Conservation (phyloP, 2,329 filamentous ascomycete genomes). For the Microsporum canis region DNA sequence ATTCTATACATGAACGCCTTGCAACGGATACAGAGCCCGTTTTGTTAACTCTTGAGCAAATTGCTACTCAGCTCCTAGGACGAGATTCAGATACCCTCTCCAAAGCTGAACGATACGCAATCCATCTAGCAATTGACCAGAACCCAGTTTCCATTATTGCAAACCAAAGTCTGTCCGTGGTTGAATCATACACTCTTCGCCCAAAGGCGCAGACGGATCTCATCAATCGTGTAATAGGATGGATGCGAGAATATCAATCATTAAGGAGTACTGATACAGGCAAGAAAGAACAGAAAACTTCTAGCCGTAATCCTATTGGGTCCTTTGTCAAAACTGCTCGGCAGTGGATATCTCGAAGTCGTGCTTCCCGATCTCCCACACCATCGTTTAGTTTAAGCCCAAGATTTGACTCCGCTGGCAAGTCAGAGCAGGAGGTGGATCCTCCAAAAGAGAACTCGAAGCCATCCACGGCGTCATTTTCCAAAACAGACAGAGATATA, state of each 20-base stretch:
- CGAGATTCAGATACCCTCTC: slow-evolving; percentile 22
- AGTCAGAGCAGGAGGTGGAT: background rate
- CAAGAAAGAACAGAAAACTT: background rate
- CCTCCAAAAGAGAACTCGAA: slow-evolving; percentile 13
- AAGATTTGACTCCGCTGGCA: slow-evolving; percentile 2
- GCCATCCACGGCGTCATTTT: slow-evolving; percentile 35
- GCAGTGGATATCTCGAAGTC: slow-evolving; percentile 31
- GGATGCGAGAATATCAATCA: slow-evolving; percentile 48
- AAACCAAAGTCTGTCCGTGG: slow-evolving; percentile 26
- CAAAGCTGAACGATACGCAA: slow-evolving; percentile 24
- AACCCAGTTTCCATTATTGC: slow-evolving; percentile 26
- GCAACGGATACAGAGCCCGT: slow-evolving; percentile 28
- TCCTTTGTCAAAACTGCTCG: slow-evolving; percentile 36
- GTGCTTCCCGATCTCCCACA: slow-evolving; percentile 33
- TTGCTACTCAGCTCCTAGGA: slow-evolving; percentile 27
- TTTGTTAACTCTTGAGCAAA: slow-evolving; percentile 27
- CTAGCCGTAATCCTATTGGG: slow-evolving; percentile 27
- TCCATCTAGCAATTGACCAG: slow-evolving; percentile 25
- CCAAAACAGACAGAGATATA: slow-evolving; percentile 40
- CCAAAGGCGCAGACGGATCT: slow-evolving; percentile 40
- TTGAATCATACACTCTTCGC: slow-evolving; percentile 38
- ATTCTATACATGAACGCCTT: slow-evolving; percentile 29
- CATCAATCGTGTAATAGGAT: slow-evolving; percentile 42
- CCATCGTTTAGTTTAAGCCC: slow-evolving; percentile 33
- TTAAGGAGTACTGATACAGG: slow-evolving; percentile 25